These are phyloP conservation scores for Aureobasidium sp. DNA, from an alignment of 2,329 filamentous ascomycete species.

Conservation along the genomic window DNA sequence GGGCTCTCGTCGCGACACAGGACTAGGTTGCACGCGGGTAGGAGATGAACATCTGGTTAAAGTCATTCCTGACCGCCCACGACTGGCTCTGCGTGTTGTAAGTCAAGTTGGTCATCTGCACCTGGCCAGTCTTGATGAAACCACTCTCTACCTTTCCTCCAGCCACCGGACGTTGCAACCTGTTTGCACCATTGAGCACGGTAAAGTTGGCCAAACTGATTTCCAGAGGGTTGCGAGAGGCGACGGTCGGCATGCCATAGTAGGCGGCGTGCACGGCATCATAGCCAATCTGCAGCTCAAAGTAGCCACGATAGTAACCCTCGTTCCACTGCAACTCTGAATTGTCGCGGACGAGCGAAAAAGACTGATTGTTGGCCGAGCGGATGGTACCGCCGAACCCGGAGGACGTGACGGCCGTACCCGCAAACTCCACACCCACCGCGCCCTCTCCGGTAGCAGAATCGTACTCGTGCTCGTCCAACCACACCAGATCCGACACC, in stretches of 20 bases:
- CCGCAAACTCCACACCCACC: slow-evolving; percentile 51
- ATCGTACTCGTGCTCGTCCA: slow-evolving; percentile 29
- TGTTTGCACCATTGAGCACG: slow-evolving; percentile 53
- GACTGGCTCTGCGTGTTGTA: slow-evolving; percentile 20
- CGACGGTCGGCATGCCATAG: slow-evolving; percentile 55
- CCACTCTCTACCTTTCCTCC: slow-evolving; percentile 48
- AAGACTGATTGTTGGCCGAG: slow-evolving; percentile 41
- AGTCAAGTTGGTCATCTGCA: slow-evolving; percentile 23
- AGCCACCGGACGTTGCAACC: slow-evolving; percentile 42
- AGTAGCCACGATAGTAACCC: slow-evolving; percentile 65
- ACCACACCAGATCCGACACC: slow-evolving; percentile 41
- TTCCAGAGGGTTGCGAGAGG: slow-evolving; percentile 54
- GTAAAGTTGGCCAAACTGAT: slow-evolving; percentile 62
- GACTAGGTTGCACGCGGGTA: background rate
- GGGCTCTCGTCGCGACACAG: no score
- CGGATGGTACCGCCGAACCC: slow-evolving; percentile 50
- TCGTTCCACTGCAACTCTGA: slow-evolving; percentile 64
- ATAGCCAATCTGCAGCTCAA: slow-evolving; percentile 51
- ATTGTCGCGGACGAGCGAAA: slow-evolving; percentile 43
- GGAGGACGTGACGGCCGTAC: slow-evolving; percentile 57
- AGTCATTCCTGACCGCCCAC: slow-evolving; percentile 16
- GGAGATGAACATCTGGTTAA: slow-evolving; percentile 12
- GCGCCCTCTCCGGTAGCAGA: slow-evolving; percentile 33
- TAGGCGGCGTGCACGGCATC: slow-evolving; percentile 53
- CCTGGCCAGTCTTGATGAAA: slow-evolving; percentile 42